Conservation (phyloP, 2,329 filamentous ascomycete genomes). For the Exophiala xenobiotica region DNA sequence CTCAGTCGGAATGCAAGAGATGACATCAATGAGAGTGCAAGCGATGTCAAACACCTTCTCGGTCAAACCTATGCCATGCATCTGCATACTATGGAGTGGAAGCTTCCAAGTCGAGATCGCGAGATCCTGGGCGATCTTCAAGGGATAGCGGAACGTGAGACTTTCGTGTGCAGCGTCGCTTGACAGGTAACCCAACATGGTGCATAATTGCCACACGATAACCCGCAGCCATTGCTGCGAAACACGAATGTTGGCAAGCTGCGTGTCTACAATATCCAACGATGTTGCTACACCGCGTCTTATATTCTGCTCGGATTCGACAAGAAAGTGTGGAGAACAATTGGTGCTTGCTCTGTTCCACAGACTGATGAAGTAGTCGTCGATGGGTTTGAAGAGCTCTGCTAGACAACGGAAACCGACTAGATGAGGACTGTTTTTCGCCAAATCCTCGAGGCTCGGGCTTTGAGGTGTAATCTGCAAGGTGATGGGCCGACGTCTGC, state of each 20-base stretch:
- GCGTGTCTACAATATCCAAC: slow-evolving; percentile 10
- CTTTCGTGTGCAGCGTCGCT: slow-evolving; percentile 57
- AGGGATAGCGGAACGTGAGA: slow-evolving; percentile 62
- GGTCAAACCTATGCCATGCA: slow-evolving; percentile 73
- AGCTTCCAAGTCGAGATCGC: slow-evolving; percentile 68
- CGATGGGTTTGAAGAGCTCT: slow-evolving; percentile 63
- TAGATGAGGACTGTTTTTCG: slow-evolving; percentile 54
- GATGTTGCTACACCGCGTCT: background rate
- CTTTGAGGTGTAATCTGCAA: slow-evolving; percentile 63
- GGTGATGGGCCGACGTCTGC: slow-evolving; percentile 64
- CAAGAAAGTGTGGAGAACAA: slow-evolving; percentile 57
- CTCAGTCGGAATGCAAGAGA: slow-evolving; percentile 62
- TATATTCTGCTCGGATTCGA: slow-evolving; percentile 58
- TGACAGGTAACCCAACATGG: slow-evolving; percentile 63
- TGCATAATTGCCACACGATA: slow-evolving; percentile 70
- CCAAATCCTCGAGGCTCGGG: slow-evolving; percentile 58
- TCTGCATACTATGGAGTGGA: slow-evolving; percentile 68
- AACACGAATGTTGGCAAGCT: slow-evolving; percentile 43
- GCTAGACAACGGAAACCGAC: slow-evolving; percentile 60
- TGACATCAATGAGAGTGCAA: slow-evolving; percentile 69
- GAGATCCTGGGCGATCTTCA: slow-evolving; percentile 62
- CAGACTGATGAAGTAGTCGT: slow-evolving; percentile 60
- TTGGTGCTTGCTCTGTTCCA: slow-evolving; percentile 65
- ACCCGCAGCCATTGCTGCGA: slow-evolving; percentile 69
- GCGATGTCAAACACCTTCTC: slow-evolving; percentile 78